Evolutionary conservation across 768 basidiomycete genomes (phyloP).

Genomic region (Tephrocybe sp.): DNA sequence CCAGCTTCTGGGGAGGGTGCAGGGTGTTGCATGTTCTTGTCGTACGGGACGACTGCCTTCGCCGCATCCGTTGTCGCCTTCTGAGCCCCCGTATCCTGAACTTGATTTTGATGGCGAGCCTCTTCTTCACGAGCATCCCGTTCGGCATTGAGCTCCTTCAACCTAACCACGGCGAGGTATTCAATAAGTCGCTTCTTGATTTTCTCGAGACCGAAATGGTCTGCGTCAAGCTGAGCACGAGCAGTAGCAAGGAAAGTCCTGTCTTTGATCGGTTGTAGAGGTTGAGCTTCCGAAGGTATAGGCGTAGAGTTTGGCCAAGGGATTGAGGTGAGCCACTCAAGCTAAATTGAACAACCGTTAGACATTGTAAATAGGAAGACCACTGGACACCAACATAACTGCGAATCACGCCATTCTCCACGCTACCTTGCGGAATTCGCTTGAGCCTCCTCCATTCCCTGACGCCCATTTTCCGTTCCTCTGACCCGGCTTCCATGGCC

Average conservation of each 20-base stretch:
- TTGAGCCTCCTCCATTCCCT: slow-evolving; percentile 84
- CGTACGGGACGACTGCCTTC: slow-evolving; percentile 31
- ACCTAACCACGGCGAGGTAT: slow-evolving; percentile 84
- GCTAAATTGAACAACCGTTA: slow-evolving; percentile 35
- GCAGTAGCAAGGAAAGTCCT: slow-evolving; percentile 67
- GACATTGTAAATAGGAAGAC: not conserved
- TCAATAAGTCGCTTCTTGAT: slow-evolving; percentile 92
- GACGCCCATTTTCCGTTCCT: slow-evolving; percentile 80
- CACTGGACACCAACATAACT: slow-evolving; percentile 60
- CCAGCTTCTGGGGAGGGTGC: slow-evolving; percentile 14
- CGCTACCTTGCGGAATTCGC: slow-evolving; percentile 86
- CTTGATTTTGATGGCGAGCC: slow-evolving; percentile 19
- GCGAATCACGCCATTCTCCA: slow-evolving; percentile 87
- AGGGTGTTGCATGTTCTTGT: slow-evolving; percentile 16
- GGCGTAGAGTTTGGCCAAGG: slow-evolving; percentile 73
- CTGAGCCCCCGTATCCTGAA: slow-evolving; percentile 19
- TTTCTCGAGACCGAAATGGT: slow-evolving; percentile 91
- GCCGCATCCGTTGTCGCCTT: slow-evolving; percentile 20
- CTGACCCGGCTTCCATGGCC: slow-evolving; percentile 67
- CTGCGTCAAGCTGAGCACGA: slow-evolving; percentile 79
- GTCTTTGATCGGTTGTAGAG: slow-evolving; percentile 37
- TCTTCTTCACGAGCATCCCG: slow-evolving; percentile 34
- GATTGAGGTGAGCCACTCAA: slow-evolving; percentile 86
- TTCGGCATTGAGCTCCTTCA: slow-evolving; percentile 48
- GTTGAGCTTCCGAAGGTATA: slow-evolving; percentile 16